Conservation (phyloP, 805 yeast genomes). For the Lachancea mirantina region DNA sequence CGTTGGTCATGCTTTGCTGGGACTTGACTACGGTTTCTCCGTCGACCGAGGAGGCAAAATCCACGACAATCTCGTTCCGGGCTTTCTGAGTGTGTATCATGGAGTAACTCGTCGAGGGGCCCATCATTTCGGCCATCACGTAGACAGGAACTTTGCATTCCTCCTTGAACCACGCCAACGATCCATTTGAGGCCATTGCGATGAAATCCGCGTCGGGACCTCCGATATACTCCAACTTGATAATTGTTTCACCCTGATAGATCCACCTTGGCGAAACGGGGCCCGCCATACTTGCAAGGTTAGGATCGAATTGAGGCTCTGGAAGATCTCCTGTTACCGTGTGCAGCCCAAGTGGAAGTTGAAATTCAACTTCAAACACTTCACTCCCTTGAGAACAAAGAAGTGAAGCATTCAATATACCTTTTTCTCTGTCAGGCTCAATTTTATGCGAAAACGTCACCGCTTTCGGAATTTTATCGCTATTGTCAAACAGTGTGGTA, state of each 20-base stretch:
- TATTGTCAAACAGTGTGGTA: slow-evolving; percentile 27
- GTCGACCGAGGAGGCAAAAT: slow-evolving; percentile 26
- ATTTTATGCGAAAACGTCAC: slow-evolving; percentile 24
- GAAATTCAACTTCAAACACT: slow-evolving; percentile 26
- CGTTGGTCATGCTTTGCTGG: slow-evolving; percentile 12
- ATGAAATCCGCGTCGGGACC: slow-evolving; percentile 32
- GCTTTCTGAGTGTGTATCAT: slow-evolving; percentile 24
- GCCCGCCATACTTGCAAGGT: slow-evolving; percentile 43
- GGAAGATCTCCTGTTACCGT: slow-evolving; percentile 14
- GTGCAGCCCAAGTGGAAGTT: slow-evolving; percentile 24
- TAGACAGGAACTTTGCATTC: slow-evolving; percentile 27
- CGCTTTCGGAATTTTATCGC: slow-evolving; percentile 19
- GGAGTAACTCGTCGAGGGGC: slow-evolving; percentile 26
- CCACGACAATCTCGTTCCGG: slow-evolving; percentile 20
- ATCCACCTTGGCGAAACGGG: slow-evolving; percentile 19
- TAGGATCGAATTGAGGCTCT: slow-evolving; percentile 66
- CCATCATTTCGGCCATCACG: slow-evolving; percentile 29
- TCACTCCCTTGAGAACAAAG: slow-evolving; percentile 29
- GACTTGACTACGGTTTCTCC: slow-evolving; percentile 26
- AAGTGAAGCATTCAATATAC: slow-evolving; percentile 20
- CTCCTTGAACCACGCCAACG: slow-evolving; percentile 30
- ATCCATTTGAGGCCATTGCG: slow-evolving; percentile 28
- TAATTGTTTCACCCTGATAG: slow-evolving; percentile 27
- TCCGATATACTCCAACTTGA: slow-evolving; percentile 22
- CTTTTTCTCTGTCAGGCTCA: slow-evolving; percentile 27